Evolutionary conservation across 2,329 filamentous ascomycete species (phyloP), one percentile per base, ranked within the genome.

Genomic region (Phoma sp.): DNA sequence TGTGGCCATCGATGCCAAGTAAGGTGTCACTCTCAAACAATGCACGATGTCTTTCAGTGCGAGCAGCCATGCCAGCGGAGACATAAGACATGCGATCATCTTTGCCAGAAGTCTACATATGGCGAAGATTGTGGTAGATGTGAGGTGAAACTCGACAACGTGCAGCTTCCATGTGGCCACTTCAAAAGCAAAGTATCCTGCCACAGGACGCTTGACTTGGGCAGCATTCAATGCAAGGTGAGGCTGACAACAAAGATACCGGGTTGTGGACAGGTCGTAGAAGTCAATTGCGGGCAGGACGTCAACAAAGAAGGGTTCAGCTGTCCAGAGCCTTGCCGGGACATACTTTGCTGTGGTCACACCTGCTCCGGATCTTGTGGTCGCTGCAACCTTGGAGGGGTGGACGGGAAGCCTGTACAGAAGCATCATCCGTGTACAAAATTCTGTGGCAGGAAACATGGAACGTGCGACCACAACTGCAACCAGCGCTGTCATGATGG

Each of bases 291-390:
- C 62, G 62, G 72, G 15, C 37, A 71, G 3, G 76, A 87, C 43
- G 78, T 87, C 7, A 56, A 61, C 0, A 37, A 55, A 0, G 21
- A 65, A 0, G 20, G 40, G 0, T 88, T 81, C 64, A 55, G 34
- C 1, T 92, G 88, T 64, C 48, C 39, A 0, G 72, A 69, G 1
- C 43, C 57, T 1, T 91, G 88, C 59, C 74, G 68, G 1, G 57
- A 60, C 0, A 34, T 65, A 0, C 75, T 85, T 1, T 23, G 68
- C 0, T 91, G 88, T 61, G 86, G 88, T 0, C 87, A 90, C 63
- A 51, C 49, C 1, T 90, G 87, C 21, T 54, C 64, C 5, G 74
- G 73, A 2, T 32, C 28, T 7, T 90, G 87, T 63, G 69, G 54
- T 6, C 47, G 57, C 0, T 91, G 87, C 68, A 78, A 76, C 3